A percentile compares a stretch with the other conserved stretches of the same genome.
Evolutionary conservation across 257 asterid genomes (phyloP).

Genomic region (Solanum commersonii): DNA sequence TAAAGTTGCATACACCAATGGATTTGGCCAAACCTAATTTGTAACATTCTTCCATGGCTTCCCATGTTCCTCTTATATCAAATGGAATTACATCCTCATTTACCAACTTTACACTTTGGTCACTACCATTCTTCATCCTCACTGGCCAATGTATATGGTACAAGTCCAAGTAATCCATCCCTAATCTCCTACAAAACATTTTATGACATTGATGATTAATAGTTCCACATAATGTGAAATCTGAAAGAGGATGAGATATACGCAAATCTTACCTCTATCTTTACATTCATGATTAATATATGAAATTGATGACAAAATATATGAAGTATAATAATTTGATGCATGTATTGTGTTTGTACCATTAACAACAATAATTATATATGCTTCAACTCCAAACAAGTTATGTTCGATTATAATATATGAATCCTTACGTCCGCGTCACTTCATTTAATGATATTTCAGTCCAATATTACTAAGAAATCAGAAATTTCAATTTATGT

Average conservation of each 20-base stretch:
- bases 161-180: slow-evolving; percentile 38
- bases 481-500: neutral
- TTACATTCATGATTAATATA: no score
- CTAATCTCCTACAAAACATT: slow-evolving; percentile 13
- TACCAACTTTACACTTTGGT: neutral
- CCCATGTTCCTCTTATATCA: slow-evolving; percentile 36
- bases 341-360: neutral
- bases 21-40: slow-evolving; percentile 40
- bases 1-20: slow-evolving; percentile 54
- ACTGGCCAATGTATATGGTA: slow-evolving; percentile 48
- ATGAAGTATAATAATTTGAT: neutral
- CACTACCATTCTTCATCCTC: slow-evolving; percentile 13
- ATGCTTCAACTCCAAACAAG: neutral
- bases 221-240: neutral
- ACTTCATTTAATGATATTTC: neutral
- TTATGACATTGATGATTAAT: neutral
- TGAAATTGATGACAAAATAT: no score
- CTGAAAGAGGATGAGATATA: neutral
- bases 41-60: slow-evolving; percentile 46
- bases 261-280: no score
- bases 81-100: slow-evolving; percentile 27
- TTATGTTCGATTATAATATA: neutral
- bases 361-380: neutral
- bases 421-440: neutral
- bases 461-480: neutral